Percentiles rank a stretch among this genome's conserved stretches.
These are phyloP conservation scores for Geranium rotundifolium DNA, from an alignment of 345 rosid genomes.

Conservation along the genomic window DNA sequence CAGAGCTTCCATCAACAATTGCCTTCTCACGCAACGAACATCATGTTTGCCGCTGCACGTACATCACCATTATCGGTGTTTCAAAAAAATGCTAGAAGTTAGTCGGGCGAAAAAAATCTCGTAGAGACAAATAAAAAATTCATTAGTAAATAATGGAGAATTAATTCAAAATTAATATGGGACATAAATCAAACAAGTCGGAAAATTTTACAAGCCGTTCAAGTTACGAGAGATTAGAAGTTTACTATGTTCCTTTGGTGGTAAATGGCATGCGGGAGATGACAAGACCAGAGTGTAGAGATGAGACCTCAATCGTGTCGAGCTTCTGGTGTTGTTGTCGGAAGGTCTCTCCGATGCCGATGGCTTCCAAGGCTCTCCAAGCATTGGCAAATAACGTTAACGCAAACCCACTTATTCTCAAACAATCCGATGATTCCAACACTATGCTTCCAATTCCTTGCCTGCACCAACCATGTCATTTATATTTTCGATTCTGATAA, in stretches of 20 bases:
- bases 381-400: conserved; percentile 41
- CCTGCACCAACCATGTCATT: too few relatives aligned
- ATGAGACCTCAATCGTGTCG: conserved; percentile 8
- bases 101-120: too few relatives aligned
- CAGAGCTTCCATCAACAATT: conserved; percentile 35
- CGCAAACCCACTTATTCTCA: conserved; percentile 51
- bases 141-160: too few relatives aligned
- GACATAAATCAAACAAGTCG: too few relatives aligned
- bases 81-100: too few relatives aligned
- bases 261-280: background rate
- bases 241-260: background rate
- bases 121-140: too few relatives aligned
- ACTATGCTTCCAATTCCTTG: conserved; percentile 53
- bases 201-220: too few relatives aligned
- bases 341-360: conserved; percentile 35
- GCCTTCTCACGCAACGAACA: conserved; percentile 38
- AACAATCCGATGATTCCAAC: conserved; percentile 44
- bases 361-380: conserved; percentile 61
- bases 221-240: too few relatives aligned
- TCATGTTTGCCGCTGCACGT: conserved; percentile 29
- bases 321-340: conserved; percentile 32
- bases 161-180: too few relatives aligned
- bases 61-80: too few relatives aligned
- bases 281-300: background rate
- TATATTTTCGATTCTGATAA: too few relatives aligned